These are phyloP conservation scores for Closterium sp. DNA, from an alignment of 139 green algal species.

Conservation along the genomic window DNA sequence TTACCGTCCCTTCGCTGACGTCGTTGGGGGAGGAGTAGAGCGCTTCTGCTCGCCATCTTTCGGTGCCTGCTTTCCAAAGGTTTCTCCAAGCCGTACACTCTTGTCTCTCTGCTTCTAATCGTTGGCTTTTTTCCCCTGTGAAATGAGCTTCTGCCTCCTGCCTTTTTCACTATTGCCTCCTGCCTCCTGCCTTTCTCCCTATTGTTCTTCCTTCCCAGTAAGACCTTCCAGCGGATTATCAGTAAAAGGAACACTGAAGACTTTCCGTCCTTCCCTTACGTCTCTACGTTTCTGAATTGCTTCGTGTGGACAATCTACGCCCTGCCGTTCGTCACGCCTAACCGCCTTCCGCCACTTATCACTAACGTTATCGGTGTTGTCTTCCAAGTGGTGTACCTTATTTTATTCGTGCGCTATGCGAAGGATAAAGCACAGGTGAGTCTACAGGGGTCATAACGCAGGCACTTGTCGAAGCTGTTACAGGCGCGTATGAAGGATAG, in stretches of 20 bases:
- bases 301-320: conserved; percentile 33
- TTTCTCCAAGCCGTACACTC: too few relatives aligned
- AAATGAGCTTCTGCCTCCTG: too few relatives aligned
- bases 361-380: conserved; percentile 34
- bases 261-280: conserved; percentile 39
- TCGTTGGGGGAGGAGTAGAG: too few relatives aligned
- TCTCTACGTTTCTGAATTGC: conserved; percentile 31
- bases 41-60: too few relatives aligned
- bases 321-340: conserved; percentile 38
- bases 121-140: too few relatives aligned
- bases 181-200: too few relatives aligned
- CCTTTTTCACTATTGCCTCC: too few relatives aligned
- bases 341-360: conserved; percentile 21
- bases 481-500: too few relatives aligned
- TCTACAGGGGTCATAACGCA: background rate
- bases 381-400: conserved; percentile 20
- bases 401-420: conserved; percentile 27
- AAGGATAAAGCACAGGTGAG: background rate
- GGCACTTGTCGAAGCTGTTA: background rate
- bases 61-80: too few relatives aligned
- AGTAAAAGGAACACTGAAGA: conserved; percentile 9
- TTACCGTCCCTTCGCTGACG: too few relatives aligned
- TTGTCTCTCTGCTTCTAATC: too few relatives aligned
- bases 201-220: conserved; percentile 8
- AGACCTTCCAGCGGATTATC: conserved; percentile 29